Evolutionary conservation across 768 basidiomycete species (phyloP), one percentile per base, ranked within the genome.

Genomic region (Sistotremastrum niveocremeum): DNA sequence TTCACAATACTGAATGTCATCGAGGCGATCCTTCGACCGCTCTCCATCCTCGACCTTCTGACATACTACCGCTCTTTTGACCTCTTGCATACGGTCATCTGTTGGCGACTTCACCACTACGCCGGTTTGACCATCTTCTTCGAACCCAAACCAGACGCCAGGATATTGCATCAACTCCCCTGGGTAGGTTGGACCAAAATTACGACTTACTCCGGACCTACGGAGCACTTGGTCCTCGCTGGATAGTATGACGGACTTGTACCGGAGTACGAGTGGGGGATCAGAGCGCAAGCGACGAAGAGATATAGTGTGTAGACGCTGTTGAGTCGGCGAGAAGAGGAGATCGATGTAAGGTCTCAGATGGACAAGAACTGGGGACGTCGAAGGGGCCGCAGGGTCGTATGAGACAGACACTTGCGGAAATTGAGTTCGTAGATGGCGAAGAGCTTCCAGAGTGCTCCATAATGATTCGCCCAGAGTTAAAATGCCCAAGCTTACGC

Each of bases 401-500:
- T 79, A 87, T 63, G 86, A 86, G 58, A 90, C 68, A 51, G 88
- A 84, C 45, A 89, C 77, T 54, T 84, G 81, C 39, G 86, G 86
- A 51, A 84, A 88, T 39, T 70, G 62, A 51, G 84, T 75, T 44
- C 77, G 78, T 28, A 78, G 67, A 30, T 73, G 63, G 36, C 83
- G 73, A 4, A 90, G 65, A 44, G 72, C 66, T 50, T 85, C 81
- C 38, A 89, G 67, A 10, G 85, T 66, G 9, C 73, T 74, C 87
- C 87, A 90, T 6, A 90, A 65, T 1, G 86, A 87, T 35, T 77
- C 64, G 37, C 85, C 86, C 85, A 48, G 29, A 20, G 28, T 45
- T 45, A 89, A 89, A 44, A 79, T 71, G 1, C 85, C 84, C 38
- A 89, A 70, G 20, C 84, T 84, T 8, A 67, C 65, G 32, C 84